Evolutionary conservation across 164 flowering plant species (phyloP).

Genomic region (Nymphaea colorata): DNA sequence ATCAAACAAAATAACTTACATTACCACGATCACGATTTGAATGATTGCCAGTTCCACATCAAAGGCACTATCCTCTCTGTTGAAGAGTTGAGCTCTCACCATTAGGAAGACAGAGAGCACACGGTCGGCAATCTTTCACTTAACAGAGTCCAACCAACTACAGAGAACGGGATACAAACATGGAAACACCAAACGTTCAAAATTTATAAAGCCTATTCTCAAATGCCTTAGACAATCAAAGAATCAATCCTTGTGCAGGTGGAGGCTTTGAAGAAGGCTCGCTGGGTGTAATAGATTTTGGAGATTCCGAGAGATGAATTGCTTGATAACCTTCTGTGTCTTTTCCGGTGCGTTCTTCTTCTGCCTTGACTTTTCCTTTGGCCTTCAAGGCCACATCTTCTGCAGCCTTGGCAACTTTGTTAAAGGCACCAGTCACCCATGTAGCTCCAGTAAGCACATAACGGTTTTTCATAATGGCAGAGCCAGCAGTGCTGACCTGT

Average conservation of each 20-base stretch:
- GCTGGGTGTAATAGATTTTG: conserved; percentile 20
- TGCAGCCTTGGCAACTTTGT: conserved; percentile 77
- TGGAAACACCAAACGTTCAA: too few species aligned
- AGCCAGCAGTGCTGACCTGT: conserved; percentile 71
- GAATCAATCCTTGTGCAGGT: conserved; percentile 48
- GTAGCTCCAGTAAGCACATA: conserved; percentile 63
- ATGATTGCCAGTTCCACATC: too few species aligned
- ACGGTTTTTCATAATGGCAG: conserved; percentile 82
- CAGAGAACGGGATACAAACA: too few species aligned
- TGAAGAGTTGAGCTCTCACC: too few species aligned
- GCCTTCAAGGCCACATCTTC: conserved; percentile 80
- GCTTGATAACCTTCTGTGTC: conserved; percentile 49
- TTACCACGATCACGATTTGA: too few species aligned
- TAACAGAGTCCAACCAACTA: too few species aligned
- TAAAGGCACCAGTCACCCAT: conserved; percentile 84
- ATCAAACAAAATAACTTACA: too few species aligned
- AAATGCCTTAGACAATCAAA: conserved; percentile 13
- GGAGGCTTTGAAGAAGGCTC: conserved; percentile 32
- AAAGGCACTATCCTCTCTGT: too few species aligned
- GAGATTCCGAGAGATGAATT: conserved; percentile 48
- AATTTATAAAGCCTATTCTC: not conserved
- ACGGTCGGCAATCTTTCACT: too few species aligned
- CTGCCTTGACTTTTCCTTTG: conserved; percentile 53
- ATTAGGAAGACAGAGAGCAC: too few species aligned
- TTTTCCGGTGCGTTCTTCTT: conserved; percentile 52